phyloP scores from a whole-genome alignment of 805 yeast genomes.

The Candida yuanshanica region DNA sequence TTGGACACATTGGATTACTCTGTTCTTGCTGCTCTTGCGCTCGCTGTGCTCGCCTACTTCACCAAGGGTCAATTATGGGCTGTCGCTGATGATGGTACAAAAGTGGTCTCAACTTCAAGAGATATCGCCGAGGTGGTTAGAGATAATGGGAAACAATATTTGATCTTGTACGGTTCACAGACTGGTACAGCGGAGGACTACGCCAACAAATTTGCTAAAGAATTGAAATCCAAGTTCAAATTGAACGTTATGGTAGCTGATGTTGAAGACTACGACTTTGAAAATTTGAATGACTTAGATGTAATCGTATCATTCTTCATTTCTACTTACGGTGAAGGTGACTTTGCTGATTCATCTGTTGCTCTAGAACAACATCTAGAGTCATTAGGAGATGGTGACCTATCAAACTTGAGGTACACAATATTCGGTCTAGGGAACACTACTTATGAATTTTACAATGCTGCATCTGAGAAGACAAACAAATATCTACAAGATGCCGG shows the following conservation, averaged over 20 bases:
- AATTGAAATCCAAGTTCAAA: slow-evolving; percentile 75
- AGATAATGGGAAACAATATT: slow-evolving; percentile 62
- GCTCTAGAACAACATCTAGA: slow-evolving; percentile 68
- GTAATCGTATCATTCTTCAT: slow-evolving; percentile 68
- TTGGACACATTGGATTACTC: slow-evolving; percentile 68
- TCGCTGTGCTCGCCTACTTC: slow-evolving; percentile 63
- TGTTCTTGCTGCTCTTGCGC: slow-evolving; percentile 57
- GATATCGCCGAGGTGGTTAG: slow-evolving; percentile 54
- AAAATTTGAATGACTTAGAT: slow-evolving; percentile 60
- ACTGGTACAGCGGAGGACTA: slow-evolving; percentile 99
- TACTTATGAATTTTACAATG: slow-evolving; percentile 88
- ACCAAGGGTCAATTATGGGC: slow-evolving; percentile 56
- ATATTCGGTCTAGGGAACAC: slow-evolving; percentile 93
- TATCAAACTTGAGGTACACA: slow-evolving; percentile 58
- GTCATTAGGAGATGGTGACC: slow-evolving; percentile 43
- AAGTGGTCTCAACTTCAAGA: slow-evolving; percentile 39
- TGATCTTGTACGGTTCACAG: slow-evolving; percentile 89
- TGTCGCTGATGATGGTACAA: slow-evolving; percentile 29
- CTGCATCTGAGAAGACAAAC: slow-evolving; percentile 61
- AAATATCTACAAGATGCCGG: slow-evolving; percentile 53
- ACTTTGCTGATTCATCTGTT: slow-evolving; percentile 92
- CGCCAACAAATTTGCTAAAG: slow-evolving; percentile 85
- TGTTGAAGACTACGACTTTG: slow-evolving; percentile 83
- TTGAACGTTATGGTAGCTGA: slow-evolving; percentile 82
- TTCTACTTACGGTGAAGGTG: slow-evolving; percentile 98